Evolutionary conservation across 805 yeast species (phyloP).

Genomic region (Dipodascopsis uninucleata): DNA sequence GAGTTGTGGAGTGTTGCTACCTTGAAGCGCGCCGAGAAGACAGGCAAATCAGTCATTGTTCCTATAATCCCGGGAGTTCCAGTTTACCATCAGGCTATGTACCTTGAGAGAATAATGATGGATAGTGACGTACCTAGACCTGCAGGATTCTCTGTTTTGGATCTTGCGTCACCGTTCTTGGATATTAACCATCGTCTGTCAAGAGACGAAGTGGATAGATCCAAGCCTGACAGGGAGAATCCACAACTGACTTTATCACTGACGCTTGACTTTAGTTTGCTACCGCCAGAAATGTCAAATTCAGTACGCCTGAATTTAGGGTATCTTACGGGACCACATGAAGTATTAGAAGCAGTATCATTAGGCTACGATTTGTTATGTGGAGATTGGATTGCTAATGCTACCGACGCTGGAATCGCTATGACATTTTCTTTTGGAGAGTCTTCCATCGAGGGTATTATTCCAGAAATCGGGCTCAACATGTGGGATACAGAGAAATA

Average conservation of each 20-base stretch:
- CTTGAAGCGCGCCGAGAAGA: slow-evolving; percentile 11
- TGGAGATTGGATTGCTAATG: slow-evolving; percentile 33
- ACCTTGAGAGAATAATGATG: slow-evolving; percentile 23
- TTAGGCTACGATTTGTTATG: slow-evolving; percentile 39
- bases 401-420: slow-evolving; percentile 41
- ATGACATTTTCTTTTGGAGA: slow-evolving; percentile 33
- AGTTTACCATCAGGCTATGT: slow-evolving; percentile 25
- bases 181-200: no score
- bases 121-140: slow-evolving; percentile 21
- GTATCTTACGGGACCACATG: slow-evolving; percentile 36
- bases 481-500: slow-evolving; percentile 34
- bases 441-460: slow-evolving; percentile 3
- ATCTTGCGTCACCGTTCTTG: slow-evolving; percentile 12
- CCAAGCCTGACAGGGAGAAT: slow-evolving; percentile 7
- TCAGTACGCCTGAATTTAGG: slow-evolving; percentile 23
- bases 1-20: slow-evolving; percentile 35
- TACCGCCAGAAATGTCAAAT: slow-evolving; percentile 19
- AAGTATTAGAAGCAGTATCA: slow-evolving; percentile 32
- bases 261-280: slow-evolving; percentile 1
- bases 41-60: slow-evolving; percentile 31
- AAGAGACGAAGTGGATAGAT: slow-evolving; percentile 4
- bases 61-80: slow-evolving; percentile 36
- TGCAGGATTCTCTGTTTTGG: slow-evolving; percentile 27
- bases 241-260: slow-evolving; percentile 9
- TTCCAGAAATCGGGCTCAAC: slow-evolving; percentile 31